Percentiles rank a stretch among this genome's conserved stretches.
Evolutionary conservation across 805 yeast genomes (phyloP).

Genomic region (Ogataea ganodermae): DNA sequence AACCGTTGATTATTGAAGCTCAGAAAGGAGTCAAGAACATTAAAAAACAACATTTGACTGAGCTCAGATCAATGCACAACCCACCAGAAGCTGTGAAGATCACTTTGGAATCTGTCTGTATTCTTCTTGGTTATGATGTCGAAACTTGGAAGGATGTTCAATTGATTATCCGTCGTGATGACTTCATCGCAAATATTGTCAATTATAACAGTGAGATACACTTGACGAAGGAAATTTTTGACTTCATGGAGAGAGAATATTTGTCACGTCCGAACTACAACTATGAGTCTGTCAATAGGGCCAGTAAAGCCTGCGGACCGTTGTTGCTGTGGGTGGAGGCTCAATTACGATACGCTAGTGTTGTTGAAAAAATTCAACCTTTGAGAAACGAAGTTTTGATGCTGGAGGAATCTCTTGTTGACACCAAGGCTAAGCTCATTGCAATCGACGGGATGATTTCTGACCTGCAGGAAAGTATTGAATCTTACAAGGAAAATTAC

Average conservation of each 20-base stretch:
- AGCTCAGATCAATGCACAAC: slow-evolving; percentile 81
- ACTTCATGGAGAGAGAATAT: slow-evolving; percentile 59
- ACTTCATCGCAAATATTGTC: slow-evolving; percentile 82
- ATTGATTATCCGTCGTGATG: slow-evolving; percentile 76
- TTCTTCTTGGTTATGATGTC: slow-evolving; percentile 70
- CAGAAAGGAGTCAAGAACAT: slow-evolving; percentile 88
- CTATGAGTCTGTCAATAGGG: slow-evolving; percentile 75
- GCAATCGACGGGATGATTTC: slow-evolving; percentile 82
- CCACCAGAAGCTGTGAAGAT: slow-evolving; percentile 88
- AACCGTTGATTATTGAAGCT: slow-evolving; percentile 84
- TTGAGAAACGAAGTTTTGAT: slow-evolving; percentile 60
- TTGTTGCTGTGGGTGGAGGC: slow-evolving; percentile 86
- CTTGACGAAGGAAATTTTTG: slow-evolving; percentile 54
- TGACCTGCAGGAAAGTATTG: slow-evolving; percentile 73
- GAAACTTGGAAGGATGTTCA: slow-evolving; percentile 82
- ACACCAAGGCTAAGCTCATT: slow-evolving; percentile 64
- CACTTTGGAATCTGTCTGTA: slow-evolving; percentile 86
- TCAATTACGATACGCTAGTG: slow-evolving; percentile 74
- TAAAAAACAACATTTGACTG: slow-evolving; percentile 89
- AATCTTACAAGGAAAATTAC: slow-evolving; percentile 63
- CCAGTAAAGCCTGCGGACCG: slow-evolving; percentile 96
- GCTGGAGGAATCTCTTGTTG: slow-evolving; percentile 60
- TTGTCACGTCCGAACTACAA: slow-evolving; percentile 65
- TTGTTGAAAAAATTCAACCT: slow-evolving; percentile 74
- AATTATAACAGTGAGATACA: slow-evolving; percentile 64